Evolutionary conservation across 352 stramenopile species (phyloP), one percentile per base, ranked within the genome.

Genomic region (Lagenidium giganteum): DNA sequence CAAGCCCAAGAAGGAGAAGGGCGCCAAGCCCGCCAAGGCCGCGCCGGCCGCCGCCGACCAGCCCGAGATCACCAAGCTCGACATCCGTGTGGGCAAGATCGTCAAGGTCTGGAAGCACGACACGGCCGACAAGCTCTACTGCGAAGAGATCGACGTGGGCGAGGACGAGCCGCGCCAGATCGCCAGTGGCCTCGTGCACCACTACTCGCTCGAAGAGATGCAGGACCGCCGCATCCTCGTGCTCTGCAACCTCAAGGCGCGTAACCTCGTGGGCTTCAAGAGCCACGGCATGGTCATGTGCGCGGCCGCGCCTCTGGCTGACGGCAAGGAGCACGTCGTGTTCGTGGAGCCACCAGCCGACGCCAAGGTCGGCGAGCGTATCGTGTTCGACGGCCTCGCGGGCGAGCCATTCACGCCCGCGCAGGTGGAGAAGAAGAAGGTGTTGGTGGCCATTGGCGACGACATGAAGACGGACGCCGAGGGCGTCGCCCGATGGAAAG

Each of bases 271-370:
- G 54, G 83, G 83, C 32, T 96, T 95, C 59, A 84, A 82, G 34
- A 95, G 83, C 51, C 84, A 96, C 59, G 87, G 87, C 17, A 96
- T 96, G 87, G 82, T 96, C 51, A 79, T 96, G 62, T 95, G 84
- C 51, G 87, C 85, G 6, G 83, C 70, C 24, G 64, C 71, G 25
- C 57, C 62, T 8, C 55, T 83, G 28, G 78, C 73, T 8, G 75
- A 83, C 40, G 79, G 74, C 29, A 87, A 81, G 51, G 82, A 94
- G 64, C 68, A 76, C 38, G 82, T 96, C 11, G 79, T 66, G 23
- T 89, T 96, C 39, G 78, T 96, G 20, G 82, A 91, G 23, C 79
- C 83, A 5, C 86, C 86, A 1, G 72, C 70, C 3, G 80, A 68
- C 18, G 79, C 83, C 30, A 67, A 78, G 47, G 62, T 87, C 25